phyloP scores from a whole-genome alignment of 139 green algal species.

The Chlorella sp. region DNA sequence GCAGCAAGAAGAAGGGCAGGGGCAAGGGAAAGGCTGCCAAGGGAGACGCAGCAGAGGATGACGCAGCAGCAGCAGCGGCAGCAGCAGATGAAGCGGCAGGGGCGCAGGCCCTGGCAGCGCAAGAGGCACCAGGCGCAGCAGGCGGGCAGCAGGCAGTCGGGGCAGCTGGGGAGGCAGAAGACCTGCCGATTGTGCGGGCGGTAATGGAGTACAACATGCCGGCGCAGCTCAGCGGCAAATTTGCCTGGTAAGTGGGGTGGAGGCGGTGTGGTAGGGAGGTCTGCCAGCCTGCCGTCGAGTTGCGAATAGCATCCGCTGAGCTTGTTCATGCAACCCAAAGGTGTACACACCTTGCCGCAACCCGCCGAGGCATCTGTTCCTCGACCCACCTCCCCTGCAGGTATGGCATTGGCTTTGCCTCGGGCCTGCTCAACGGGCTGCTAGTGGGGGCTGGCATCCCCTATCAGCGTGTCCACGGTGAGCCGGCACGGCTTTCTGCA shows the following conservation, averaged over 20 bases:
- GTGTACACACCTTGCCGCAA: too few species aligned
- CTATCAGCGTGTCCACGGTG: constrained; percentile 20
- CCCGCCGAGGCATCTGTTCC: too few species aligned
- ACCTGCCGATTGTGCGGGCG: constrained; percentile 40
- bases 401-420: constrained; percentile 49
- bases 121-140: background rate
- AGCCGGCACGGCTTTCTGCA: too few species aligned
- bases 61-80: background rate
- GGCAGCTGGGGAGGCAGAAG: background rate
- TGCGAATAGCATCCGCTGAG: too few species aligned
- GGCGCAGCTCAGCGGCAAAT: constrained; percentile 59
- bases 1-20: background rate
- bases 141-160: background rate
- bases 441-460: constrained; percentile 57
- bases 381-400: too few species aligned
- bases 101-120: background rate
- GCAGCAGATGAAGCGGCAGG: background rate
- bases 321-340: too few species aligned
- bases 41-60: background rate
- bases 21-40: background rate
- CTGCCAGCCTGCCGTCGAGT: too few species aligned
- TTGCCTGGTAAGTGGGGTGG: constrained; percentile 46
- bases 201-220: constrained; percentile 56
- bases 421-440: constrained; percentile 63
- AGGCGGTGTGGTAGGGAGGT: too few species aligned